Percentiles rank a stretch among this genome's conserved stretches.
phyloP scores from a whole-genome alignment of 257 asterid genomes.

The Nicotiana benthamiana region DNA sequence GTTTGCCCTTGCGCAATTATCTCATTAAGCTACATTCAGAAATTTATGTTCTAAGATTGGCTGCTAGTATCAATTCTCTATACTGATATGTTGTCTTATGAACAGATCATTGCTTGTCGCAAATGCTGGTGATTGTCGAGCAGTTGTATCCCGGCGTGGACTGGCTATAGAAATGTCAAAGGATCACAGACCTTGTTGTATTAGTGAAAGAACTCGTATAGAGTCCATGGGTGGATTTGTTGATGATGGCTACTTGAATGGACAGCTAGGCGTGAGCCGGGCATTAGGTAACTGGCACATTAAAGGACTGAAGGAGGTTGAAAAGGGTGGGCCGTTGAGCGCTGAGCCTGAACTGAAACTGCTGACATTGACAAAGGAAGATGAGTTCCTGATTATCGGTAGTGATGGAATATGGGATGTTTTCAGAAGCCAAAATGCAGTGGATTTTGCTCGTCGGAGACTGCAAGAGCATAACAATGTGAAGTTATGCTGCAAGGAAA shows the following conservation, averaged over 20 bases:
- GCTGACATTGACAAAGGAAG: constrained; percentile 62
- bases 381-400: constrained; percentile 77
- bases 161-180: constrained; percentile 77
- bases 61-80: background rate
- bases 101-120: constrained; percentile 85
- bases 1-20: background rate
- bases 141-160: constrained; percentile 73
- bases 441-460: constrained; percentile 66
- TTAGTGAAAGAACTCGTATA: constrained; percentile 51
- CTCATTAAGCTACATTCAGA: background rate
- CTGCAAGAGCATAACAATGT: constrained; percentile 80
- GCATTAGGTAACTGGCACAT: constrained; percentile 94
- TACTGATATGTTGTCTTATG: background rate
- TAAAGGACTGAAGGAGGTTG: constrained; percentile 67
- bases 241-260: constrained; percentile 70
- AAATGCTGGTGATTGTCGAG: constrained; percentile 91
- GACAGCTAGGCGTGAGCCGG: constrained; percentile 67
- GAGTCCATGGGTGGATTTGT: constrained; percentile 78
- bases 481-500: constrained; percentile 65
- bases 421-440: constrained; percentile 79
- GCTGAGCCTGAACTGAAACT: constrained; percentile 86
- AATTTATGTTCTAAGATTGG: background rate
- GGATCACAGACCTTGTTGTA: constrained; percentile 69
- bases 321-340: constrained; percentile 61
- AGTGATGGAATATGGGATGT: constrained; percentile 92